phyloP scores from a whole-genome alignment of 129 eudicot species.

The Flaveria bidentis region DNA sequence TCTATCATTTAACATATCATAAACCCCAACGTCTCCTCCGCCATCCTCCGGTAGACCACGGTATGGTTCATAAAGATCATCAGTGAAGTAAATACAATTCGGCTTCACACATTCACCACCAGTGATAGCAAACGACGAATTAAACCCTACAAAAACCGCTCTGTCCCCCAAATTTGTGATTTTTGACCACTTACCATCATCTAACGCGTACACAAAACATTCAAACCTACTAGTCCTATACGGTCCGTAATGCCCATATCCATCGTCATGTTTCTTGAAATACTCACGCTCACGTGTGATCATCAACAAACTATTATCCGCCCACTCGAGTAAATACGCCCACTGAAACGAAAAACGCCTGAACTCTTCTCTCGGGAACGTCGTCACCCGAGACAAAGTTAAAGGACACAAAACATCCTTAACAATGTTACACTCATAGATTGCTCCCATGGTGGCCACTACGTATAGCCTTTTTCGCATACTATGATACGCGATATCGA shows the following conservation, averaged over 20 bases:
- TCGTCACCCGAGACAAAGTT: slow-evolving; percentile 2
- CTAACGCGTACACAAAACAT: slow-evolving; percentile 21
- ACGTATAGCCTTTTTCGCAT: slow-evolving; percentile 19
- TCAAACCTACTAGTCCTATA: slow-evolving; percentile 24
- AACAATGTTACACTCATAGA: slow-evolving; percentile 27
- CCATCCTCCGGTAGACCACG: slow-evolving; percentile 30
- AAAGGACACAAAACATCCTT: neutral
- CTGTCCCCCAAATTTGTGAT: slow-evolving; percentile 19
- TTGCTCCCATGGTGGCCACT: slow-evolving; percentile 22
- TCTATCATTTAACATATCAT: slow-evolving; percentile 22
- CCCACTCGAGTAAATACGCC: slow-evolving; percentile 33
- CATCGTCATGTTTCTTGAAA: slow-evolving; percentile 17
- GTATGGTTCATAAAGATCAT: slow-evolving; percentile 33
- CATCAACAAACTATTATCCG: slow-evolving; percentile 24
- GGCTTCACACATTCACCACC: slow-evolving; percentile 20
- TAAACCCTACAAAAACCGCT: slow-evolving; percentile 31
- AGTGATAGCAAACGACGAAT: slow-evolving; percentile 24
- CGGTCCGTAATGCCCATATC: slow-evolving; percentile 22
- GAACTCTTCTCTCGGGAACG: slow-evolving; percentile 19
- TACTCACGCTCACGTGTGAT: slow-evolving; percentile 22
- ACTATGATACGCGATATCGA: slow-evolving; percentile 26
- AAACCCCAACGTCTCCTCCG: slow-evolving; percentile 35
- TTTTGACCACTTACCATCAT: slow-evolving; percentile 29
- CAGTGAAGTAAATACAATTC: slow-evolving; percentile 28
- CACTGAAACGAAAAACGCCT: neutral